Base-by-base conservation (phyloP, 164 flowering plant species). In the Stephania cephalantha region DNA sequence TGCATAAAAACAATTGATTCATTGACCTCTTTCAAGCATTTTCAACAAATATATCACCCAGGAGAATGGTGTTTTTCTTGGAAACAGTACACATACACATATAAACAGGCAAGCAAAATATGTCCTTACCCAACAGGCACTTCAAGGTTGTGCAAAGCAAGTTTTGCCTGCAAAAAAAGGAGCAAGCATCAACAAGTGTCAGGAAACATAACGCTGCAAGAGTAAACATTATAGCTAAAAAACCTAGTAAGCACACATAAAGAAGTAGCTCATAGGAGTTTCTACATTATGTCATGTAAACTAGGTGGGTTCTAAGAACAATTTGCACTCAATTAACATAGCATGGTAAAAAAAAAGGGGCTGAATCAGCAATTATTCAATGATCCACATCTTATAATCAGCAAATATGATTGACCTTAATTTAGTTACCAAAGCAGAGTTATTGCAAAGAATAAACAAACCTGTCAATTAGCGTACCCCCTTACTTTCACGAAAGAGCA, bases 121-220 rank as follows among this genome's bases (percentile, higher is more conserved):
- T 58, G 25, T 52, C 58, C 82, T 77, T 75, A 86, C 86, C 88
- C 88, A 75, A 85, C 84, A 20, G 89, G 89, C 50, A 87, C 89
- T 82, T 87, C 88, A 75, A 85, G 88, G 74, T 61, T 70, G 9
- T 83, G 80, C 78, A 87, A 42, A 8, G 89, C 89, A 52, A 85
- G 78, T 71, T 85, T 84, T 22, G 87, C 88, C 88, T 86, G 75
- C 52, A 22, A 75, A 25, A 76, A 10, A 7, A 50, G 73, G 68
- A 35, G 18, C 20, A 13, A 66, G 61, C 48, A 44, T 70, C 71
- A 69, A 44, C 7, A 45, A 50, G 55, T 50, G 71, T 4, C 1
- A 35, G 71, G 9, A 69, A 69, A 35, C 45, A 69, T 8, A 7
- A 10, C 42, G 5, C 48, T 44, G 20, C 45, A 1, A 42, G 17